These are phyloP conservation scores for Trypethelium eluteriae DNA, from an alignment of 495 filamentous ascomycete genomes.

Conservation along the genomic window DNA sequence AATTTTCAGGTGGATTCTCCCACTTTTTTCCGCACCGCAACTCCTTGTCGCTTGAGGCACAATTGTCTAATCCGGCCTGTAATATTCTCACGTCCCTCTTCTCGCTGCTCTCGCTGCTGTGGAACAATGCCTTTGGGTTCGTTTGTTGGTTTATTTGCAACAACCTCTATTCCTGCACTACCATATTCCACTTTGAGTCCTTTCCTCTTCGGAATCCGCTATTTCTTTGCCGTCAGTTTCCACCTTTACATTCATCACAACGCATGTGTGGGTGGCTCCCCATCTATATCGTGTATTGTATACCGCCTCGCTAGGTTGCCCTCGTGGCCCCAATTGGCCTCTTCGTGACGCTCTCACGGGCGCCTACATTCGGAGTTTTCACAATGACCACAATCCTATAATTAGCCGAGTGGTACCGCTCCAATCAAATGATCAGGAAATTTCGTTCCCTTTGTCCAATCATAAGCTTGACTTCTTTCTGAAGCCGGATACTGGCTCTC, in stretches of 20 bases:
- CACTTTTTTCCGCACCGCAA: background rate
- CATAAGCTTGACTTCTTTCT: background rate
- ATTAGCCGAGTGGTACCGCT: background rate
- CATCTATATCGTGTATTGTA: background rate
- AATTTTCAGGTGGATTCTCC: slow-evolving; percentile 42
- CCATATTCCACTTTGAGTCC: too few species aligned
- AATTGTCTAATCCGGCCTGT: background rate
- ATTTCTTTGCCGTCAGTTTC: background rate
- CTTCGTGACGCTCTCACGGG: background rate
- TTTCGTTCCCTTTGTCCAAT: background rate
- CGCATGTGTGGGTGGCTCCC: background rate
- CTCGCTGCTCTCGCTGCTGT: background rate
- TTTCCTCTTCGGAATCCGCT: background rate
- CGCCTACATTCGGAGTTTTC: background rate
- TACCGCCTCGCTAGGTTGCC: background rate
- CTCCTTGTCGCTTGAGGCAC: background rate
- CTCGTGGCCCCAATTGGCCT: background rate
- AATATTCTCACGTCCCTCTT: background rate
- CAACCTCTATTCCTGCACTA: background rate
- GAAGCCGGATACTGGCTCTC: background rate
- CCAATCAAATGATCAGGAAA: background rate
- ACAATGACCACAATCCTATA: background rate
- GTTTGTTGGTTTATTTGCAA: background rate
- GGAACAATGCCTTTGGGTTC: background rate
- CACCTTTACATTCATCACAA: background rate